phyloP scores from a whole-genome alignment of 352 stramenopile genomes.

The Pythium chondricola region DNA sequence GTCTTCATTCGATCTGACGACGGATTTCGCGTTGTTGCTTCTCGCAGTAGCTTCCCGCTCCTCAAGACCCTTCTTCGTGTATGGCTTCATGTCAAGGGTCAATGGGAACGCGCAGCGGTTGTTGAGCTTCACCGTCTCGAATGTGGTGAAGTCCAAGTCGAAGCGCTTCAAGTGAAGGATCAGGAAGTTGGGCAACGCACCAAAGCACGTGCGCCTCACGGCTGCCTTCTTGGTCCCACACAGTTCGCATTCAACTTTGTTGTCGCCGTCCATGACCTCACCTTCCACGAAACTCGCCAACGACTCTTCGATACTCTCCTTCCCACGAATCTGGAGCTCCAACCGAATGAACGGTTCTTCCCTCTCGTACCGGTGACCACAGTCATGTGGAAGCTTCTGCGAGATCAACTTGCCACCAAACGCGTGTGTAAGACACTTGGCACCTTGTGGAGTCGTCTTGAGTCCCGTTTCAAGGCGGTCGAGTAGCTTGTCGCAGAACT shows the following conservation, averaged over 20 bases:
- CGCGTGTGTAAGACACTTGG: constrained; percentile 65
- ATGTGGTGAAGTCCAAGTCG: constrained; percentile 99
- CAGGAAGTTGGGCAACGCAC: constrained; percentile 93
- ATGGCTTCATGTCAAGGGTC: constrained; percentile 97
- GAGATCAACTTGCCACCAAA: constrained; percentile 82
- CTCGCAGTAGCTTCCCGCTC: constrained; percentile 56
- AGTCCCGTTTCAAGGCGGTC: constrained; percentile 96
- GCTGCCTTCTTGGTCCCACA: constrained; percentile 98
- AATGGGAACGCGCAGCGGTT: constrained; percentile 97
- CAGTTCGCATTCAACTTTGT: constrained; percentile 97
- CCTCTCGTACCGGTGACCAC: constrained; percentile 90
- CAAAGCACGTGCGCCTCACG: constrained; percentile 93
- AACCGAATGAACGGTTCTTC: constrained; percentile 97
- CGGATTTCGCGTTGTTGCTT: background rate
- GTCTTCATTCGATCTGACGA: background rate
- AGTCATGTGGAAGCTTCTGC: constrained; percentile 88
- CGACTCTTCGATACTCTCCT: constrained; percentile 96
- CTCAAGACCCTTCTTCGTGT: constrained; percentile 96
- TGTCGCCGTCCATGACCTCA: constrained; percentile 99
- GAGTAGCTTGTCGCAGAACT: constrained; percentile 99
- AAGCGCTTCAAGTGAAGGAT: constrained; percentile 99
- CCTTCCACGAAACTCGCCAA: constrained; percentile 96
- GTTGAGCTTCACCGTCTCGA: constrained; percentile 99
- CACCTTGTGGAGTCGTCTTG: constrained; percentile 85
- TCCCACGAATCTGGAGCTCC: constrained; percentile 97